Conservation (phyloP, 495 filamentous ascomycete species). For the Durotheca rogersii region DNA sequence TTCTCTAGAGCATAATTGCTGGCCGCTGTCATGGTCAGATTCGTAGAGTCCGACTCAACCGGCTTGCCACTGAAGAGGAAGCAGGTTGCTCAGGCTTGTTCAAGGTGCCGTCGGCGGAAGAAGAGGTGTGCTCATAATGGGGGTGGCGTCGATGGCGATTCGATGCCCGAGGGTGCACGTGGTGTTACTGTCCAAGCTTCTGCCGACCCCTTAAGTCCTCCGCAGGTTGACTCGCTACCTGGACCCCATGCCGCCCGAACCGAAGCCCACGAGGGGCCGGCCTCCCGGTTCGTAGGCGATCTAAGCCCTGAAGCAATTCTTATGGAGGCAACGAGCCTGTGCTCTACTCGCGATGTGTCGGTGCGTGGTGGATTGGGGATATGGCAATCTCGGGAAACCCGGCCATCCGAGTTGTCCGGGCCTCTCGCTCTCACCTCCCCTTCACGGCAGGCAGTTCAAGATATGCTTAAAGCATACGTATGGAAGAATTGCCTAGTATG, state of each 20-base stretch:
- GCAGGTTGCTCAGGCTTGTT: conserved; percentile 51
- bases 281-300: conserved; percentile 52
- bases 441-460: conserved; percentile 31
- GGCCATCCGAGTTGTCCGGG: conserved; percentile 7
- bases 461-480: conserved; percentile 39
- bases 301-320: conserved; percentile 56
- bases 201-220: conserved; percentile 5
- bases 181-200: background rate
- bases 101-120: conserved; percentile 48
- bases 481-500: conserved; percentile 39
- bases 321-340: conserved; percentile 45
- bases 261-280: conserved; percentile 17
- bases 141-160: background rate
- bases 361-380: conserved; percentile 41
- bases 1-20: conserved; percentile 8
- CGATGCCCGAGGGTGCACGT: conserved; percentile 4
- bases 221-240: conserved; percentile 6
- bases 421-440: conserved; percentile 24
- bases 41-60: conserved; percentile 46
- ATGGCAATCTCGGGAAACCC: conserved; percentile 34
- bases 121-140: conserved; percentile 40
- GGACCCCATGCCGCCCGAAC: conserved; percentile 5
- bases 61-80: conserved; percentile 50
- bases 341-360: conserved; percentile 38
- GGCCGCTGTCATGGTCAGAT: conserved; percentile 38